Evolutionary conservation across 331 rosid genomes (phyloP).

Genomic region (Acacia concinna): DNA sequence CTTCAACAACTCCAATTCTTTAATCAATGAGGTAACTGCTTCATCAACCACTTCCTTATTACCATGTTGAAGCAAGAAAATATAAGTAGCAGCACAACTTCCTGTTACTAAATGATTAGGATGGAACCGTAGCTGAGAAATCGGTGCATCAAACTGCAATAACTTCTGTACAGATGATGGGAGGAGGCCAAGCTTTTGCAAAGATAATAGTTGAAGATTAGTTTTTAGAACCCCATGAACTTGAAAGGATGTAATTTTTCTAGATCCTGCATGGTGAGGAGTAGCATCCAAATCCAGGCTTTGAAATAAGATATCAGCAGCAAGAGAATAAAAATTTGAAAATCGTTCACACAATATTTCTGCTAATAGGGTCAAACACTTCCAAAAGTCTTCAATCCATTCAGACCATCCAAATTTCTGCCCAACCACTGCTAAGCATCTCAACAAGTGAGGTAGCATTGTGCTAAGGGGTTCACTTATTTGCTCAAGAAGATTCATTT

Average conservation of each 20-base stretch:
- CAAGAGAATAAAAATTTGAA: conserved; percentile 67
- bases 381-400: conserved; percentile 93
- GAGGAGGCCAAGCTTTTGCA: conserved; percentile 84
- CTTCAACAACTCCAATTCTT: conserved; percentile 75
- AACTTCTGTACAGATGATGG: conserved; percentile 69
- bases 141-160: conserved; percentile 68
- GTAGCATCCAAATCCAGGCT: conserved; percentile 60
- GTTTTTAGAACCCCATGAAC: conserved; percentile 94
- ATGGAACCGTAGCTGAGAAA: conserved; percentile 82
- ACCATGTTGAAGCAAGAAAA: conserved; percentile 88
- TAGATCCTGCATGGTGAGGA: conserved; percentile 38
- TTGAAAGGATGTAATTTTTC: conserved; percentile 64
- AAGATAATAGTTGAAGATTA: conserved; percentile 79
- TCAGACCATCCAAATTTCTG: conserved; percentile 91
- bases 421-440: conserved; percentile 80
- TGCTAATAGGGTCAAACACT: conserved; percentile 88
- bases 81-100: conserved; percentile 87
- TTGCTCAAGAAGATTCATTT: conserved; percentile 81
- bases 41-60: conserved; percentile 83
- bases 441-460: conserved; percentile 73
- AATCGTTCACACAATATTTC: conserved; percentile 78
- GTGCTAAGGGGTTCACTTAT: conserved; percentile 69
- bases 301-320: conserved; percentile 74
- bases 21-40: conserved; percentile 53
- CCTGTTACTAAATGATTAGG: conserved; percentile 87